Evolutionary conservation across 108 stramenopile species (phyloP).

Genomic region (Cyclotella baltica): DNA sequence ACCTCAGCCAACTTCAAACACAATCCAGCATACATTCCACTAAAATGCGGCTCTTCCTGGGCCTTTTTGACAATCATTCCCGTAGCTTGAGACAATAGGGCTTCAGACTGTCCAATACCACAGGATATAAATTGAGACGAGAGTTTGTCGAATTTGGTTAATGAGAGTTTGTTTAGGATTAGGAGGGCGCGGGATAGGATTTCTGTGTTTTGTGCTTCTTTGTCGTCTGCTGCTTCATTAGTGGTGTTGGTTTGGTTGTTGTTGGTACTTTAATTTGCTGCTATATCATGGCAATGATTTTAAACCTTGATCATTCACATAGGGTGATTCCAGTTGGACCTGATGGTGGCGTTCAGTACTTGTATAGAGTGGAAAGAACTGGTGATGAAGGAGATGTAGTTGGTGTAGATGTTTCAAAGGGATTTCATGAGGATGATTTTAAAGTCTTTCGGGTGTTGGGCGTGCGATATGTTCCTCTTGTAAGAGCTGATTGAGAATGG

Average conservation of each 20-base stretch:
- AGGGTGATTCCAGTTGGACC: conserved; percentile 89
- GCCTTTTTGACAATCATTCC: conserved; percentile 88
- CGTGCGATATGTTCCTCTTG: conserved; percentile 90
- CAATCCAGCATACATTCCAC: conserved; percentile 89
- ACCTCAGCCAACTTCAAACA: conserved; percentile 74
- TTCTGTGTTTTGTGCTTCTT: conserved; percentile 55
- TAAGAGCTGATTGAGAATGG: conserved; percentile 45
- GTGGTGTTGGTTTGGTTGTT: conserved; percentile 89
- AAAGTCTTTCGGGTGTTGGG: conserved; percentile 67
- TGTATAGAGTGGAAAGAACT: conserved; percentile 76
- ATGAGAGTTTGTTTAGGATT: conserved; percentile 93
- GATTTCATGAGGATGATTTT: conserved; percentile 71
- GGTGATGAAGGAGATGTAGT: conserved; percentile 48
- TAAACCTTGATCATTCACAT: no score
- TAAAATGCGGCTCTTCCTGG: conserved; percentile 89
- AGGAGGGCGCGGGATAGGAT: conserved; percentile 69
- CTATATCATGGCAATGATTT: no score
- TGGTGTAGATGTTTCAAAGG: conserved; percentile 31
- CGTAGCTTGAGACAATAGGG: conserved; percentile 66
- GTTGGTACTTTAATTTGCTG: no score
- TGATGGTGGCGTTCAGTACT: conserved; percentile 64
- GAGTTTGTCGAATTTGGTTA: conserved; percentile 88
- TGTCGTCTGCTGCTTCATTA: conserved; percentile 50
- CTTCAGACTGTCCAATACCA: conserved; percentile 63
- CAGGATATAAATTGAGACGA: conserved; percentile 69